Conservation (phyloP, 495 filamentous ascomycete genomes). For the Talaromyces nanjingensis region DNA sequence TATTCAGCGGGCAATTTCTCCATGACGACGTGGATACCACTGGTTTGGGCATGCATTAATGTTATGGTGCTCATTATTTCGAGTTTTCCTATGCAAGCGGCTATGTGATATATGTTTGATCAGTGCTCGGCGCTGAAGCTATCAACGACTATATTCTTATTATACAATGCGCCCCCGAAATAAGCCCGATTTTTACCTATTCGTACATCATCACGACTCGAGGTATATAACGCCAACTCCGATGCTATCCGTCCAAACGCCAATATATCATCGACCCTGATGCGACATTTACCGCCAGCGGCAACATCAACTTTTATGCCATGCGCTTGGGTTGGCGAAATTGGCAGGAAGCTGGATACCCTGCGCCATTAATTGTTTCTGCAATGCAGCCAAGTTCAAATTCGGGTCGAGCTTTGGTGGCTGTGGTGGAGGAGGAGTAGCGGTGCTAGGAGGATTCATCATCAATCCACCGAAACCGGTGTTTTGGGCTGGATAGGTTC, state of each 20-base stretch:
- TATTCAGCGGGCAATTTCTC: conserved; percentile 83
- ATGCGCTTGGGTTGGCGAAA: conserved; percentile 27
- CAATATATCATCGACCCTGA: conserved; percentile 10
- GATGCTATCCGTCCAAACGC: conserved; percentile 15
- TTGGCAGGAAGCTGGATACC: conserved; percentile 32
- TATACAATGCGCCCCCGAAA: conserved; percentile 53
- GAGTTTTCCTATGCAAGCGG: conserved; percentile 94
- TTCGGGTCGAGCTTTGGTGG: conserved; percentile 48
- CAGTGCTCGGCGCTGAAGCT: not conserved
- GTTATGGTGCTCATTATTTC: conserved; percentile 83
- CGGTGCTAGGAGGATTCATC: conserved; percentile 41
- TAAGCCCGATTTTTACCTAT: conserved; percentile 18
- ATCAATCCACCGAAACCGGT: conserved; percentile 31
- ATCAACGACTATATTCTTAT: not conserved
- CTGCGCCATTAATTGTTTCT: conserved; percentile 38
- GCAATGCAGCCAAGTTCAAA: conserved; percentile 64
- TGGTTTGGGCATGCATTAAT: conserved; percentile 89
- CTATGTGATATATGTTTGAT: conserved; percentile 47
- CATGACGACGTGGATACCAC: conserved; percentile 97
- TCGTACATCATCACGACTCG: conserved; percentile 3
- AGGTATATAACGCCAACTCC: conserved; percentile 1
- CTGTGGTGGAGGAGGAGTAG: conserved; percentile 39
- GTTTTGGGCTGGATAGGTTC: conserved; percentile 18
- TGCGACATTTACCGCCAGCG: conserved; percentile 4
- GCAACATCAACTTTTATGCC: conserved; percentile 11